phyloP scores from a whole-genome alignment of 148 eudicot genomes.

The Rhododendron henanense region DNA sequence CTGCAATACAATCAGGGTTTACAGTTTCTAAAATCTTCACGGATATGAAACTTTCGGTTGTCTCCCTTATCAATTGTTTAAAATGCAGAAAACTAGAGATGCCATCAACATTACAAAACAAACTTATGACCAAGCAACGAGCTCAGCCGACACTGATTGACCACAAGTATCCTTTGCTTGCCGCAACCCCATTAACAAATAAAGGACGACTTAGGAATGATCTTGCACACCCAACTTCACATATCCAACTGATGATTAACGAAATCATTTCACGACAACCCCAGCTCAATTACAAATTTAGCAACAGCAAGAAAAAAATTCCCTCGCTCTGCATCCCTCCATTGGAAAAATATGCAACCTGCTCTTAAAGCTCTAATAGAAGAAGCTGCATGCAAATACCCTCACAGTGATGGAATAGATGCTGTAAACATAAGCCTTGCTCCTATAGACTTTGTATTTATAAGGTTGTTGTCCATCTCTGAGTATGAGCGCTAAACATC shows the following conservation, averaged over 20 bases:
- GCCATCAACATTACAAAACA: not conserved
- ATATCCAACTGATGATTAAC: not conserved
- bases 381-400: no score
- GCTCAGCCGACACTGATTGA: not conserved
- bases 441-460: not conserved
- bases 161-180: not conserved
- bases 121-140: not conserved
- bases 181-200: not conserved
- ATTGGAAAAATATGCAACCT: not conserved
- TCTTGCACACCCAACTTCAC: not conserved
- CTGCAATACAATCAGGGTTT: not conserved
- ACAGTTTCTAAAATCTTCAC: not conserved
- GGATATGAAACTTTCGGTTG: not conserved
- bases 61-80: not conserved
- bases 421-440: no score
- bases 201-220: not conserved
- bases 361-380: not conserved
- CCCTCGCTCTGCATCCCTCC: not conserved
- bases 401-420: no score
- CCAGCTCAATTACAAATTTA: not conserved
- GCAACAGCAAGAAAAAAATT: not conserved
- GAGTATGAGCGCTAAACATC: not conserved
- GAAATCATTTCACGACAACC: not conserved
- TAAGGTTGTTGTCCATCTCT: not conserved
- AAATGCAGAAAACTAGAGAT: not conserved